These are phyloP conservation scores for Colletotrichum orchidophilum DNA, from an alignment of 2,329 filamentous ascomycete genomes.

Conservation along the genomic window DNA sequence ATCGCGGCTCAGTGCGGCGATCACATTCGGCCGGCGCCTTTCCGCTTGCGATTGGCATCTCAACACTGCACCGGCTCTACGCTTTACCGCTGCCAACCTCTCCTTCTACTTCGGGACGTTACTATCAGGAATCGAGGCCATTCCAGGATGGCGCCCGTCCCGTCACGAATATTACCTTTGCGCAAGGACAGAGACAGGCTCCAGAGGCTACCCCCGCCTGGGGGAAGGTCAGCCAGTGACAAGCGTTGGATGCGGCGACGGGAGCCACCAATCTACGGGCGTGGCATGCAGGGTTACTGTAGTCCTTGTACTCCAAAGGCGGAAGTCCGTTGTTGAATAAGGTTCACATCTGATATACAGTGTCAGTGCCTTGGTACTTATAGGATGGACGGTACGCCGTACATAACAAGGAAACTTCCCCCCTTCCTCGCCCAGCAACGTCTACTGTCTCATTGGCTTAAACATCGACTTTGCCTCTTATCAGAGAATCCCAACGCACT, in stretches of 20 bases:
- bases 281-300: constrained; percentile 2
- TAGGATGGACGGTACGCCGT: constrained; percentile 1
- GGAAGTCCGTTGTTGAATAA: constrained; percentile 25
- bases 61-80: constrained; percentile 15
- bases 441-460: neutral
- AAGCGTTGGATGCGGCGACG: constrained; percentile 9
- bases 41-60: constrained; percentile 33
- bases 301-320: neutral
- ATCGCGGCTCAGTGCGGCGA: constrained; percentile 43
- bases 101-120: constrained; percentile 30
- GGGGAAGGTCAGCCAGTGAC: constrained; percentile 11
- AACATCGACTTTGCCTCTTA: neutral
- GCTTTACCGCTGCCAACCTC: constrained; percentile 33
- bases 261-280: neutral
- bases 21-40: constrained; percentile 33
- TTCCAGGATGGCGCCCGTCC: constrained; percentile 15
- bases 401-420: neutral
- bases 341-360: neutral
- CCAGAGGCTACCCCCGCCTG: constrained; percentile 7
- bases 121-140: constrained; percentile 10
- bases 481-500: neutral
- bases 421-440: neutral
- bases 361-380: constrained; percentile 4
- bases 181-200: neutral
- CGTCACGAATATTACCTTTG: neutral